Base-by-base conservation (phyloP, 805 yeast genomes). In the Kazachstania bromeliacearum region DNA sequence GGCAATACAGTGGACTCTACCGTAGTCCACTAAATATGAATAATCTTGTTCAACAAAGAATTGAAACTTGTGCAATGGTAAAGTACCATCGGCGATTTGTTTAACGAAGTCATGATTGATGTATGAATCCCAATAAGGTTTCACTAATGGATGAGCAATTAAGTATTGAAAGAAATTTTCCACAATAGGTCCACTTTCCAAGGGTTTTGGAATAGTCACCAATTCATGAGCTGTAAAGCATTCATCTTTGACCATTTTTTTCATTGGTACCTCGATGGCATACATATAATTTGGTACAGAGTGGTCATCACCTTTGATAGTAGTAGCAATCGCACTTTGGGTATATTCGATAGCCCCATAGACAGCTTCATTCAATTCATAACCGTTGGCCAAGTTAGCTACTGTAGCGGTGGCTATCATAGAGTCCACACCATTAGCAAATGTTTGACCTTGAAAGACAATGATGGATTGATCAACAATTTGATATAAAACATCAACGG, bases 391-490 rank as follows among this genome's bases (percentile, higher is more conserved):
- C 19, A 83, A 44, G 44, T 79, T 73, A 3, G 88, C 75, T 1
- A 87, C 77, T 39, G 85, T 76, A 1, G 94, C 70, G 0, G 92
- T 84, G 2, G 95, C 94, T 1, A 94, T 82, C 24, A 81, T 54
- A 30, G 85, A 53, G 4, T 69, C 67, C 2, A 84, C 76, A 20
- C 60, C 42, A 2, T 68, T 63, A 5, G 60, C 48, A 2, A 69
- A 50, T 36, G 51, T 67, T 1, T 53, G 58, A 15, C 79, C 76
- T 35, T 63, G 66, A 50, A 66, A 77, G 1, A 73, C 47, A 0
- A 68, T 61, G 33, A 60, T 53, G 1, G 47, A 41, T 9, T 63
- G 62, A 2, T 48, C 44, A 1, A 47, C 35, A 5, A 71, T 61
- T 34, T 70, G 64, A 45, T 70, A 77, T 14, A 82, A 59, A 1